A percentile compares a stretch with the other conserved stretches of the same genome.
These are phyloP conservation scores for Linum lewisii DNA, from an alignment of 345 rosid genomes.

Conservation along the genomic window DNA sequence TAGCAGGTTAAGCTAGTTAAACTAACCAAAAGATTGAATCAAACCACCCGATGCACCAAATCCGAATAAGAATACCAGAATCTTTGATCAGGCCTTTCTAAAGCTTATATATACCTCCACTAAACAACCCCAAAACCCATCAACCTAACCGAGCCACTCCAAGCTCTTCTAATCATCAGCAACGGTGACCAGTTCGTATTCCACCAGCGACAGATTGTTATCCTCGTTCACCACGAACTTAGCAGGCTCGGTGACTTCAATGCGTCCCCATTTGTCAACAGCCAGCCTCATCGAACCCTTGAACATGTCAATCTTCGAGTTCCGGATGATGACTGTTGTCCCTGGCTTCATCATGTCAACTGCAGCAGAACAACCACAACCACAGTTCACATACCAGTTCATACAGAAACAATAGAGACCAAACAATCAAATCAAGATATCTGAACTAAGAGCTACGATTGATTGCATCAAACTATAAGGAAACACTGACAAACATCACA, in stretches of 20 bases:
- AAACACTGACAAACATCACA: no score
- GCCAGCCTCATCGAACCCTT: constrained; percentile 97
- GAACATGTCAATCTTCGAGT: constrained; percentile 96
- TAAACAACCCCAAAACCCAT: no score
- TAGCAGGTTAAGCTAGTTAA: no score
- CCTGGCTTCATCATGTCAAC: constrained; percentile 71
- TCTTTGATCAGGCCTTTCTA: background rate
- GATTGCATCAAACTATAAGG: no score
- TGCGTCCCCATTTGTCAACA: constrained; percentile 94
- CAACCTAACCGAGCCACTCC: background rate
- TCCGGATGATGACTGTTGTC: constrained; percentile 60
- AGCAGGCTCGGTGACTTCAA: constrained; percentile 70
- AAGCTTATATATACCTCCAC: background rate
- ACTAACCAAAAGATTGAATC: background rate
- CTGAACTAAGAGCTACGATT: background rate
- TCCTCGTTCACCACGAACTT: constrained; percentile 47
- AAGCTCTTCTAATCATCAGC: background rate
- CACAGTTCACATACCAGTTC: background rate
- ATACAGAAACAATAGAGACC: no score
- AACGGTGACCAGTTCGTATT: constrained; percentile 80
- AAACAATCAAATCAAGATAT: background rate
- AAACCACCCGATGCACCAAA: background rate
- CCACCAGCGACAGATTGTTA: constrained; percentile 81
- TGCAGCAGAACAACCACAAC: constrained; percentile 16
- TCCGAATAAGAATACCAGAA: background rate